phyloP scores from a whole-genome alignment of 768 basidiomycete species.

The Lentinula raphanica region DNA sequence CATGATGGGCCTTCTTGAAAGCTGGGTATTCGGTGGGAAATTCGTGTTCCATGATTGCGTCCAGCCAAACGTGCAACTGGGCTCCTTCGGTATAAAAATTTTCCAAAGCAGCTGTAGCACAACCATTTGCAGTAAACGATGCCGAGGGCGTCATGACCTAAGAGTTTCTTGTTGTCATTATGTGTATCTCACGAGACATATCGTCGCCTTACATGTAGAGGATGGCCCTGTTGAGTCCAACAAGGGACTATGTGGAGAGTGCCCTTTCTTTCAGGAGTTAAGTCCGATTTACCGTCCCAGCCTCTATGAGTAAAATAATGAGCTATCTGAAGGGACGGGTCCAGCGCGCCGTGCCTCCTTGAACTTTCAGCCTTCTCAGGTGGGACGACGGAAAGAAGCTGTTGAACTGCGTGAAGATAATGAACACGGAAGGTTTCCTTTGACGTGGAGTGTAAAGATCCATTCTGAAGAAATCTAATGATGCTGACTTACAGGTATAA shows the following conservation, averaged over 20 bases:
- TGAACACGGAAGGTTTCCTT: background rate
- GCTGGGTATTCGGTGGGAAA: background rate
- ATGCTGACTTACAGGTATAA: background rate
- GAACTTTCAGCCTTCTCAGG: background rate
- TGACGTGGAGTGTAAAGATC: background rate
- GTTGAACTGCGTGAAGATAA: background rate
- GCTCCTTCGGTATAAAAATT: no score
- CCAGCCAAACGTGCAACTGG: background rate
- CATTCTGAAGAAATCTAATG: background rate
- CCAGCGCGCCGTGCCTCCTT: background rate
- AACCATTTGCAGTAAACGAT: background rate
- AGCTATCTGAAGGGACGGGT: background rate
- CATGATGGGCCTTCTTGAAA: background rate
- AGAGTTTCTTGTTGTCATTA: background rate
- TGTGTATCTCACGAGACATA: background rate
- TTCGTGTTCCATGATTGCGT: background rate
- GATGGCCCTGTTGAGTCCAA: background rate
- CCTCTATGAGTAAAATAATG: background rate
- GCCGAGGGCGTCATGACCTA: background rate
- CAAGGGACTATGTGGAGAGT: background rate
- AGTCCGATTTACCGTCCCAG: background rate
- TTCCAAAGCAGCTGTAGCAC: background rate
- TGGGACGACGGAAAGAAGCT: background rate
- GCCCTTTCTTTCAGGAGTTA: background rate
- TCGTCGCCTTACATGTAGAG: background rate